These are phyloP conservation scores for Eucalyptus albens DNA, from an alignment of 345 rosid genomes.

Conservation along the genomic window DNA sequence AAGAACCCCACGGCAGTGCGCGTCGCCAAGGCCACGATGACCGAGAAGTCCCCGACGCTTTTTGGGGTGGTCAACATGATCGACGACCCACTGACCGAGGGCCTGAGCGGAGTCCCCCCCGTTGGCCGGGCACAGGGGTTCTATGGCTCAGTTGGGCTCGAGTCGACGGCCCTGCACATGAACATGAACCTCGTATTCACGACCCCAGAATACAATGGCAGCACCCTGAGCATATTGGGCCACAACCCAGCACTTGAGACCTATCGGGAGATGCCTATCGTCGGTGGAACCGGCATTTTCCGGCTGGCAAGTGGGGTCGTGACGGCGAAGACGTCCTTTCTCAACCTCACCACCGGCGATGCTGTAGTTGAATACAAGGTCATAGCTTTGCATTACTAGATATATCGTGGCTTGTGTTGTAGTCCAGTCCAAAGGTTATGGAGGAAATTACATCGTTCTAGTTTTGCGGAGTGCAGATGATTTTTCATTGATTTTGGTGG, in stretches of 20 bases:
- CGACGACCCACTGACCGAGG: background rate
- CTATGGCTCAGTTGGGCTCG: background rate
- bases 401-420: background rate
- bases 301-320: conserved; percentile 67
- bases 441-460: background rate
- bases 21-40: background rate
- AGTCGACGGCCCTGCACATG: background rate
- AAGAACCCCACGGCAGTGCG: background rate
- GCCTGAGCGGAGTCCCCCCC: background rate
- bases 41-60: conserved; percentile 30
- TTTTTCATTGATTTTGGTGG: background rate
- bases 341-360: conserved; percentile 33
- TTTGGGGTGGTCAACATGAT: conserved; percentile 20
- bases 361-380: conserved; percentile 69
- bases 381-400: conserved; percentile 29
- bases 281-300: conserved; percentile 62
- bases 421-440: background rate
- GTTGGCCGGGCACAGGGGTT: conserved; percentile 69
- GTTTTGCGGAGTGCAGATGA: background rate
- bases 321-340: conserved; percentile 30
- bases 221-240: conserved; percentile 51
- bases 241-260: background rate
- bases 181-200: conserved; percentile 28
- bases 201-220: conserved; percentile 51
- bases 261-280: background rate